These are phyloP conservation scores for Linum usitatissimum DNA, from an alignment of 345 rosid genomes.

Conservation along the genomic window DNA sequence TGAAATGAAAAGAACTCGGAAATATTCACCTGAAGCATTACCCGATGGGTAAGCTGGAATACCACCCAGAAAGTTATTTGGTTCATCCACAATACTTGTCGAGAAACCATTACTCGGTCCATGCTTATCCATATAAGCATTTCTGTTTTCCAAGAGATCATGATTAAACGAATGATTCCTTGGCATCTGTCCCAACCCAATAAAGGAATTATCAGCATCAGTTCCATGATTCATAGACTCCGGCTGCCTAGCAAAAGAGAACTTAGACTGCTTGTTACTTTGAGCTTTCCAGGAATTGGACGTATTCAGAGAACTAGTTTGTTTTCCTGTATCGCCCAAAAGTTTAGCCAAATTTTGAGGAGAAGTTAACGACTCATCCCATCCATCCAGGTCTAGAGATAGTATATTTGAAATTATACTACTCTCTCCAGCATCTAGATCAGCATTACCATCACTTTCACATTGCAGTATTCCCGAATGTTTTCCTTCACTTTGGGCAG, in stretches of 20 bases:
- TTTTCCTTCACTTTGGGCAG: slow-evolving; percentile 24
- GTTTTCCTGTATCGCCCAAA: slow-evolving; percentile 1
- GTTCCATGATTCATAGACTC: slow-evolving; percentile 7
- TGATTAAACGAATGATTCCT: neutral
- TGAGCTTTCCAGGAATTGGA: neutral
- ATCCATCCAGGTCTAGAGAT: slow-evolving; percentile 60
- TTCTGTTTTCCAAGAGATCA: slow-evolving; percentile 3
- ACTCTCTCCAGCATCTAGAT: slow-evolving; percentile 43
- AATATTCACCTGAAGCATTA: slow-evolving; percentile 16
- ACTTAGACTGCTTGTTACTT: slow-evolving; percentile 4
- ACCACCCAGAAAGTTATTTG: slow-evolving; percentile 6
- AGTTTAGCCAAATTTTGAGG: slow-evolving; percentile 5
- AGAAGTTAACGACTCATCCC: slow-evolving; percentile 65
- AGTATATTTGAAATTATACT: slow-evolving; percentile 59
- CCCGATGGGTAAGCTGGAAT: slow-evolving; percentile 7
- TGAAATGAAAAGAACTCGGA: neutral
- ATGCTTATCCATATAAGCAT: slow-evolving; percentile 7
- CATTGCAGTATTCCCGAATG: slow-evolving; percentile 10
- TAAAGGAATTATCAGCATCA: slow-evolving; percentile 4
- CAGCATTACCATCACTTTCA: slow-evolving; percentile 12
- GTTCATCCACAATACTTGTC: slow-evolving; percentile 5
- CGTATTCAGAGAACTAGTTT: neutral
- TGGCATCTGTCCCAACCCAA: neutral
- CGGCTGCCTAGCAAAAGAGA: slow-evolving; percentile 17
- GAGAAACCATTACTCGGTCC: slow-evolving; percentile 5